Conservation (phyloP, 345 rosid species). For the Populus ilicifolia region DNA sequence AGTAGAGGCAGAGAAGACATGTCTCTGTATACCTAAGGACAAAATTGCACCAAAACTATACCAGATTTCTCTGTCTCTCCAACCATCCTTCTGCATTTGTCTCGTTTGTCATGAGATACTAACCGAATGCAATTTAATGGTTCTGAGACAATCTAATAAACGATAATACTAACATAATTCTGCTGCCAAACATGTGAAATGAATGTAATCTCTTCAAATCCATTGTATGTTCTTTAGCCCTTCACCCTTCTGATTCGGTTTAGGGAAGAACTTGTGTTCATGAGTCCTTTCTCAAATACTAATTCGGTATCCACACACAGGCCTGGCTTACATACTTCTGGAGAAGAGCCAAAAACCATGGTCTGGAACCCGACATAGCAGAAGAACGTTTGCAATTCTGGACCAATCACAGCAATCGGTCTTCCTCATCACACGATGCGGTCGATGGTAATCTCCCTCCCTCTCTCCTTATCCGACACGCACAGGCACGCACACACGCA, state of each 20-base stretch:
- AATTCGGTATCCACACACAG: constrained; percentile 26
- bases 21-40: no score
- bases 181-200: no score
- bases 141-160: no score
- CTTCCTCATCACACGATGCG: constrained; percentile 61
- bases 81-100: no score
- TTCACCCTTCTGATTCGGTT: not conserved
- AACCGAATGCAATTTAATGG: no score
- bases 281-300: no score
- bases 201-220: not conserved
- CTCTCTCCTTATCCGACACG: not conserved
- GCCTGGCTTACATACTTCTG: constrained; percentile 89
- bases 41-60: no score
- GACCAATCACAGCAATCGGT: constrained; percentile 48
- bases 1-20: no score
- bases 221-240: not conserved
- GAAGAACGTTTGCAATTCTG: constrained; percentile 73
- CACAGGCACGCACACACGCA: not conserved
- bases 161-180: no score
- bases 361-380: constrained; percentile 63
- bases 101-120: no score
- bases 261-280: not conserved
- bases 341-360: constrained; percentile 74
- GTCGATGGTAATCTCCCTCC: constrained; percentile 60
- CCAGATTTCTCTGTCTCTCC: no score